phyloP scores from a whole-genome alignment of 2,329 filamentous ascomycete genomes.

The Alternaria alternata region DNA sequence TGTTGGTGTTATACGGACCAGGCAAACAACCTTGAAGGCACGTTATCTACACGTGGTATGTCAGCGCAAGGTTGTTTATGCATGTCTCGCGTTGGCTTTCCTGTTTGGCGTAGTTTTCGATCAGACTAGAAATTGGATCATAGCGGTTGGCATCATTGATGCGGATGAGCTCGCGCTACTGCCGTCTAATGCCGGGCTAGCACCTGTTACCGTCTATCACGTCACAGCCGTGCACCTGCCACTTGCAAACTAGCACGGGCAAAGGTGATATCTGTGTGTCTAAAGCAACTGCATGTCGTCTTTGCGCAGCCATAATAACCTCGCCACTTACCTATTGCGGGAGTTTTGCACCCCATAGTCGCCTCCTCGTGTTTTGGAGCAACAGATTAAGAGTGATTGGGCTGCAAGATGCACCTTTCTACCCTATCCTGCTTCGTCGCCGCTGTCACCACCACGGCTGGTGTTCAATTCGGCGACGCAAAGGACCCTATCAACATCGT shows the following conservation, averaged over 20 bases:
- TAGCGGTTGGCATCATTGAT: not conserved
- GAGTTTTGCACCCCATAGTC: not conserved
- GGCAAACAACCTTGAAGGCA: constrained; percentile 2
- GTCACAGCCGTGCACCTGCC: constrained; percentile 16
- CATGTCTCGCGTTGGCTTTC: not conserved
- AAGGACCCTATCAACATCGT: constrained; percentile 50
- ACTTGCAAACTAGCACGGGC: constrained; percentile 6
- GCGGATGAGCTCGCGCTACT: constrained; percentile 1
- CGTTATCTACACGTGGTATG: constrained; percentile 7
- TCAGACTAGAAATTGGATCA: not conserved
- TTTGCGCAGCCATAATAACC: constrained; percentile 7
- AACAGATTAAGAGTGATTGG: not conserved
- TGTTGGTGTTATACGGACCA: not conserved
- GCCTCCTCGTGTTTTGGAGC: not conserved
- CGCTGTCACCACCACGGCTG: constrained; percentile 14
- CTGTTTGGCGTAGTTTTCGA: not conserved
- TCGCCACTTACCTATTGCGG: not conserved
- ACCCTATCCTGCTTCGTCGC: constrained; percentile 15
- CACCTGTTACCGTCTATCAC: constrained; percentile 4
- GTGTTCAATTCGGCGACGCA: constrained; percentile 8
- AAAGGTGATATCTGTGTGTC: not conserved
- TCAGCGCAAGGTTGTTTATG: not conserved
- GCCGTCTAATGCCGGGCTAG: constrained; percentile 10
- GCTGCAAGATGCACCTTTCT: constrained; percentile 11
- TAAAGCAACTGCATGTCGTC: constrained; percentile 2